Evolutionary conservation across 768 basidiomycete species (phyloP).

Genomic region (Tulasnella sp.): DNA sequence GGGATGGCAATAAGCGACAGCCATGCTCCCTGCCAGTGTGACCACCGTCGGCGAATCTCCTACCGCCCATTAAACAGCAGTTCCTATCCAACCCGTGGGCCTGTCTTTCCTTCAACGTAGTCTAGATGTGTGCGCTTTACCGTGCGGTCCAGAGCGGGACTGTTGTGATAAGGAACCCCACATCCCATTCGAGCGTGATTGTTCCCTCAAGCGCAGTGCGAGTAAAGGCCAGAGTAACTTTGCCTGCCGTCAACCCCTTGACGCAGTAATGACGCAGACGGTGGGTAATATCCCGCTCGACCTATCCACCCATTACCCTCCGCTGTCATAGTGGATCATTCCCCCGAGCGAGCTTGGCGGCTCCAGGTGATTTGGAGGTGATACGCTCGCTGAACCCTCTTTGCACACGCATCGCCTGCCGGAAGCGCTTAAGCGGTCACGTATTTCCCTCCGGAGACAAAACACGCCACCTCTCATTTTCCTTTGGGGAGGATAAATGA

Average conservation of each 20-base stretch:
- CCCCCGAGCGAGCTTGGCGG: neutral
- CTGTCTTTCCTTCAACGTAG: neutral
- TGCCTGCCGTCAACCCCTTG: neutral
- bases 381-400: neutral
- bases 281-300: neutral
- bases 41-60: neutral
- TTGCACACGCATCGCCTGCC: neutral
- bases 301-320: neutral
- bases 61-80: neutral
- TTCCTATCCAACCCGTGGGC: neutral
- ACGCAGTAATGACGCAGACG: neutral
- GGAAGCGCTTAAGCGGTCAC: neutral
- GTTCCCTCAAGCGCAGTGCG: neutral
- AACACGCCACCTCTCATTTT: slow-evolving; percentile 16
- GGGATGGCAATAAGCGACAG: slow-evolving; percentile 7
- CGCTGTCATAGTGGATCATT: neutral
- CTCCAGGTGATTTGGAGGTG: neutral
- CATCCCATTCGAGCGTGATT: neutral
- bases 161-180: neutral
- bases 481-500: slow-evolving; percentile 16
- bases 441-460: neutral
- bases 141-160: neutral
- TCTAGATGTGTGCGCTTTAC: neutral
- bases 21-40: neutral
- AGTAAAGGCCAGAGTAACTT: neutral